Evolutionary conservation across 2,329 filamentous ascomycete genomes (phyloP).

Genomic region (Claviceps lovelessii): DNA sequence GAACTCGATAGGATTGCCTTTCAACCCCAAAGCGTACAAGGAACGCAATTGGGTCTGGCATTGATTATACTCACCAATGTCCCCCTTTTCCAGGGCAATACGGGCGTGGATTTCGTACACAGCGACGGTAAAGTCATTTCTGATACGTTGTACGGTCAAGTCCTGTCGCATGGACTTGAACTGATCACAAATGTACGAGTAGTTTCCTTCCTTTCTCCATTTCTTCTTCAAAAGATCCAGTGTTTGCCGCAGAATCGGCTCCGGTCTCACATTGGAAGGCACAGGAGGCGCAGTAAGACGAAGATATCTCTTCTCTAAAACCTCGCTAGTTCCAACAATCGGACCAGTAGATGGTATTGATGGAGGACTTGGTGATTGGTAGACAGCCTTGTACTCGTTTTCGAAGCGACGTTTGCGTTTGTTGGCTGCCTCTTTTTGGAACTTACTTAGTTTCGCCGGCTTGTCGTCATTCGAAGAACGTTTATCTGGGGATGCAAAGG

Average conservation of each 20-base stretch:
- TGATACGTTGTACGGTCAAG: constrained; percentile 92
- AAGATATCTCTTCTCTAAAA: constrained; percentile 85
- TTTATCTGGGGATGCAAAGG: constrained; percentile 36
- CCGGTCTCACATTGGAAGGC: constrained; percentile 74
- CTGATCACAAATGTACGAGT: constrained; percentile 96
- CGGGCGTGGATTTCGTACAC: constrained; percentile 97
- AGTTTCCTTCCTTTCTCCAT: constrained; percentile 88
- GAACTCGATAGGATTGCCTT: constrained; percentile 87
- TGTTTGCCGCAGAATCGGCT: constrained; percentile 65
- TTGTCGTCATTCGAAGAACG: constrained; percentile 31
- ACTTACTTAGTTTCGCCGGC: constrained; percentile 62
- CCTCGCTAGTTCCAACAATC: constrained; percentile 71
- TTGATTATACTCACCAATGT: constrained; percentile 99
- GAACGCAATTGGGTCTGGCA: constrained; percentile 95
- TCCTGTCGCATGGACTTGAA: constrained; percentile 98
- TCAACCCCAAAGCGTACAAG: constrained; percentile 73
- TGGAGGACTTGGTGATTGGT: constrained; percentile 43
- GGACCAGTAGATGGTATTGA: constrained; percentile 48
- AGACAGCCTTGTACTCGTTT: constrained; percentile 42
- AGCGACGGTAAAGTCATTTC: constrained; percentile 87
- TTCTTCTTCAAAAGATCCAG: constrained; percentile 84
- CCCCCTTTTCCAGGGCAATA: constrained; percentile 93
- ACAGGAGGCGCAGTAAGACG: constrained; percentile 84
- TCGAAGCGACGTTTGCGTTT: constrained; percentile 84
- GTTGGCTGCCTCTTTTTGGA: constrained; percentile 66